Evolutionary conservation across 2,329 filamentous ascomycete genomes (phyloP), one percentile per base, ranked within the genome.

Genomic region (Aspergillus quadricinctus): DNA sequence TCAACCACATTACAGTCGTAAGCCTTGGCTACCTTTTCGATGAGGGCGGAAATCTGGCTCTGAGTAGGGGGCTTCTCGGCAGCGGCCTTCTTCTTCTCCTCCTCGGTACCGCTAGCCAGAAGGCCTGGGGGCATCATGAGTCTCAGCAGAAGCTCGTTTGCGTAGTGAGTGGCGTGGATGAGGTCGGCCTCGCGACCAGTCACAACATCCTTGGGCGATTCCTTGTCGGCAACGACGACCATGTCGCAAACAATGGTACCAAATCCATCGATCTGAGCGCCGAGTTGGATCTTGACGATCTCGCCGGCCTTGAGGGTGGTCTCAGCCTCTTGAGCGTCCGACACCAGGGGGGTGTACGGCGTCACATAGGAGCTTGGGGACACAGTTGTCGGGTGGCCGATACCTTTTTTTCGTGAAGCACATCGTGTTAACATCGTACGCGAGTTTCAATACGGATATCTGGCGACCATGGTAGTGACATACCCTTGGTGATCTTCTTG

Each of bases 251-350:
- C 90, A 72, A 99, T 97, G 65, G 93, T 89, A 67, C 91, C 92
- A 71, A 97, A 96, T 54, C 94, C 94, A 78, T 97, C 91, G 62
- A 99, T 97, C 80, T 99, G 94, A 52, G 94, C 94, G 71, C 94
- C 94, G n/a, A 99, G 86, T 80, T 99, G 94, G 74, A 99, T 94
- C 85, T 99, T 99, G 78, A 96, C 84, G 60, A 90, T 79, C 80
- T 99, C 94, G 60, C 87, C 89, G 52, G 88, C 83, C 80, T 96
- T 90, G 67, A 99, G 83, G 69, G 87, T 86, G 50, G 83, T 81
- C 56, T 83, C 84, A 60, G 93, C 90, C 81, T 99, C 94, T 73
- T 88, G 86, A 74, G 88, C 81, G 71, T 99, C 94, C 62, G 92
- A 87, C 65, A 85, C 86, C 67, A 99, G 82, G 52, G 94, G 94